Evolutionary conservation across 495 filamentous ascomycete genomes (phyloP).

Genomic region (Thozetella sp.): DNA sequence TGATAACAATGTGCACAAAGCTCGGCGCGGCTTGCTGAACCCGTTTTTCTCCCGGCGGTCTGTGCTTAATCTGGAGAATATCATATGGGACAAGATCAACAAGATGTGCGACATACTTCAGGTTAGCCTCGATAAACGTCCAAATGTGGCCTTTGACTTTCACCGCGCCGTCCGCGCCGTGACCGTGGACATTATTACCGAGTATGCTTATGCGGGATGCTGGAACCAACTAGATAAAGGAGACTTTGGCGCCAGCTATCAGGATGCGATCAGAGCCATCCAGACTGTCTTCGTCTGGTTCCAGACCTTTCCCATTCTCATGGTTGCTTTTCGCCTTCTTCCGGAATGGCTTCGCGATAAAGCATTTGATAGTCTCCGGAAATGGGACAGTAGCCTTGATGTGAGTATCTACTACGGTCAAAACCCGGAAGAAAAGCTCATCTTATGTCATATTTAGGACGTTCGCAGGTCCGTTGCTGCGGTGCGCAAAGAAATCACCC

Average conservation of each 20-base stretch:
- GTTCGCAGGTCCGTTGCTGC: constrained; percentile 12
- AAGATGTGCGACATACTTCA: constrained; percentile 16
- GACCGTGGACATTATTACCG: constrained; percentile 43
- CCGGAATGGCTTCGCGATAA: constrained; percentile 16
- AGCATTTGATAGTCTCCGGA: constrained; percentile 8
- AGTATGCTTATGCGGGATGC: constrained; percentile 38
- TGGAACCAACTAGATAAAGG: constrained; percentile 16
- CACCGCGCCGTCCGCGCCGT: constrained; percentile 31
- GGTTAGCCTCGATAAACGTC: constrained; percentile 1
- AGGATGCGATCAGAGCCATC: constrained; percentile 17
- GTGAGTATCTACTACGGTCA: no score
- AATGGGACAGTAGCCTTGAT: constrained; percentile 10
- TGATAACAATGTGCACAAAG: constrained; percentile 28
- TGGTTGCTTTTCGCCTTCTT: constrained; percentile 8
- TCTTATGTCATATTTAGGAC: constrained; percentile 2
- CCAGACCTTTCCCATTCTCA: constrained; percentile 15
- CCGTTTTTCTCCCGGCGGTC: constrained; percentile 43
- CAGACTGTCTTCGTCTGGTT: constrained; percentile 15
- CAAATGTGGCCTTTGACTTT: constrained; percentile 21
- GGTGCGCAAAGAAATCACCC: constrained; percentile 11
- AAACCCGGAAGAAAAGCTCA: no score
- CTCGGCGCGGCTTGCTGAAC: constrained; percentile 31
- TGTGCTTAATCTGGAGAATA: constrained; percentile 29
- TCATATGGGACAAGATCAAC: constrained; percentile 19
- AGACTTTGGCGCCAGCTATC: constrained; percentile 16